These are phyloP conservation scores for Metschnikowia colocasiae DNA, from an alignment of 805 yeast genomes.

Conservation along the genomic window DNA sequence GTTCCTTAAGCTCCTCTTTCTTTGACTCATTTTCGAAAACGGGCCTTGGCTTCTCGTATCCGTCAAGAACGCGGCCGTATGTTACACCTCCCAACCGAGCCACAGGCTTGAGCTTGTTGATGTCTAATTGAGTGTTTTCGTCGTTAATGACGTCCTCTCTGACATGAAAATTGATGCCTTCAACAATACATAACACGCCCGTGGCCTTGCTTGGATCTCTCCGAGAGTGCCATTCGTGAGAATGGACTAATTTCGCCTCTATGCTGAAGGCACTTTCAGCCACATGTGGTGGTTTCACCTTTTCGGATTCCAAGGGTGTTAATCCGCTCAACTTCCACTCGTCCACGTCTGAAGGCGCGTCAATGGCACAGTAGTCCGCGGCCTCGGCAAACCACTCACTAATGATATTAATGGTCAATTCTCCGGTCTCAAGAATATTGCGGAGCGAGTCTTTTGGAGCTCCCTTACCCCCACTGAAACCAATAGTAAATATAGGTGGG, in stretches of 20 bases:
- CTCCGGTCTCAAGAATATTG: conserved; percentile 49
- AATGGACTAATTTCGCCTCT: conserved; percentile 48
- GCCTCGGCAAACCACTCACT: conserved; percentile 66
- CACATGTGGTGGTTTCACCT: conserved; percentile 54
- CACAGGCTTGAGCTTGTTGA: conserved; percentile 49
- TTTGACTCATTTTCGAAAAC: conserved; percentile 24
- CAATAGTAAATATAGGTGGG: conserved; percentile 57
- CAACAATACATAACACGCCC: conserved; percentile 44
- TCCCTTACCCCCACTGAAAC: conserved; percentile 39
- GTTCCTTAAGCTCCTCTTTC: not conserved
- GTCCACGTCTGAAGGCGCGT: conserved; percentile 47
- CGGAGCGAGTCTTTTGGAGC: conserved; percentile 47
- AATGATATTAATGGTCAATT: conserved; percentile 53
- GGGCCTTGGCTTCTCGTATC: conserved; percentile 47
- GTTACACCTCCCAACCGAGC: conserved; percentile 48
- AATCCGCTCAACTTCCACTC: conserved; percentile 58
- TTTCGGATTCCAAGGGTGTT: conserved; percentile 41
- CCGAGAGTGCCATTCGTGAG: conserved; percentile 45
- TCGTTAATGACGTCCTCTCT: conserved; percentile 52
- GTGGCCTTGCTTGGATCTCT: conserved; percentile 29
- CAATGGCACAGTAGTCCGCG: conserved; percentile 47
- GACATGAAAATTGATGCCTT: conserved; percentile 55
- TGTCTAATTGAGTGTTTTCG: conserved; percentile 38
- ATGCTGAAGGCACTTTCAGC: conserved; percentile 59
- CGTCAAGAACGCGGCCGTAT: conserved; percentile 44